phyloP scores from a whole-genome alignment of 1,284 basidiomycete genomes.

The Porodaedalea pini region DNA sequence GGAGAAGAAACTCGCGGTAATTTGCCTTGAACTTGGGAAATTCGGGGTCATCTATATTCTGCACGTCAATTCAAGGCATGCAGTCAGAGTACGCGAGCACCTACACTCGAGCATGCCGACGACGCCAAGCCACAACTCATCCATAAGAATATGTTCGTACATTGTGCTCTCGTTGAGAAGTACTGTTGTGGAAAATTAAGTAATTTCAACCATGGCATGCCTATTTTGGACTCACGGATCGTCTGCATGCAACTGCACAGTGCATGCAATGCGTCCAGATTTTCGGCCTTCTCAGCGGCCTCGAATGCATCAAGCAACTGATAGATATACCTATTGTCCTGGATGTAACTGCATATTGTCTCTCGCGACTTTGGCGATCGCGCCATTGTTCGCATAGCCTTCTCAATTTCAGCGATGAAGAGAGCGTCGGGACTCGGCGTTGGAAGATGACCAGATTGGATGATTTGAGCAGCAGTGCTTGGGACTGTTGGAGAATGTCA shows the following conservation, averaged over 20 bases:
- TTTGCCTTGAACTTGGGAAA: slow-evolving; percentile 94
- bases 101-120: slow-evolving; percentile 96
- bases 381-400: slow-evolving; percentile 66
- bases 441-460: slow-evolving; percentile 69
- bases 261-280: slow-evolving; percentile 82
- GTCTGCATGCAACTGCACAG: slow-evolving; percentile 93
- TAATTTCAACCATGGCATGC: slow-evolving; percentile 5
- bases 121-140: slow-evolving; percentile 89
- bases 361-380: slow-evolving; percentile 68
- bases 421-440: slow-evolving; percentile 55
- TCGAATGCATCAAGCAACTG: slow-evolving; percentile 80
- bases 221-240: slow-evolving; percentile 64
- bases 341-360: slow-evolving; percentile 80
- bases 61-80: slow-evolving; percentile 2
- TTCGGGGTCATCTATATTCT: slow-evolving; percentile 83
- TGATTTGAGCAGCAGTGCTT: slow-evolving; percentile 58
- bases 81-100: slow-evolving; percentile 32
- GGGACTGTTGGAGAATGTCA: slow-evolving; percentile 44
- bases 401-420: slow-evolving; percentile 73
- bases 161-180: slow-evolving; percentile 93
- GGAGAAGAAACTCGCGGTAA: slow-evolving; percentile 88
- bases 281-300: slow-evolving; percentile 91
- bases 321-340: slow-evolving; percentile 84
- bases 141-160: slow-evolving; percentile 93
- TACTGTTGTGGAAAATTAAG: slow-evolving; percentile 48